A percentile compares a stretch with the other conserved stretches of the same genome.
These are phyloP conservation scores for Entonaema liquescens DNA, from an alignment of 495 filamentous ascomycete genomes.

Conservation along the genomic window DNA sequence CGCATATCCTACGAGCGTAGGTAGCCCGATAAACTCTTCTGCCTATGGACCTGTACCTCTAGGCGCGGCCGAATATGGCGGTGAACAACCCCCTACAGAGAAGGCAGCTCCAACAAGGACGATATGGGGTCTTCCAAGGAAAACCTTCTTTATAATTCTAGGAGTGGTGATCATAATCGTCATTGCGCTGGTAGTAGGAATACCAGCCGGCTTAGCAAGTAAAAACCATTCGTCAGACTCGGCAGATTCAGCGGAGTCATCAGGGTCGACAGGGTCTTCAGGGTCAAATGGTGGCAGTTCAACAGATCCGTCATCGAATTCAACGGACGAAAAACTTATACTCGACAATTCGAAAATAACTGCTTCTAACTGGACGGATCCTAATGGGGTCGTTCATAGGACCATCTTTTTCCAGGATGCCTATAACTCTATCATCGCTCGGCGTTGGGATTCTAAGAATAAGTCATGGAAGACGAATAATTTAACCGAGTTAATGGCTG, in stretches of 20 bases:
- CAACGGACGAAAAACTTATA: slow-evolving; percentile 23
- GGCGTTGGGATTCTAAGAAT: slow-evolving; percentile 36
- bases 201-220: slow-evolving; percentile 25
- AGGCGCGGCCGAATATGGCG: background rate
- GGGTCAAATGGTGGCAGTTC: background rate
- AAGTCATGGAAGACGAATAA: slow-evolving; percentile 40
- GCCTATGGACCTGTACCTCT: slow-evolving; percentile 13
- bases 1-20: slow-evolving; percentile 24
- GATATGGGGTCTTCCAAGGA: slow-evolving; percentile 32
- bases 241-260: background rate
- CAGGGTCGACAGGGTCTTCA: slow-evolving; percentile 5
- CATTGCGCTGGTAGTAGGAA: slow-evolving; percentile 25
- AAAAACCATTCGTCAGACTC: slow-evolving; percentile 1
- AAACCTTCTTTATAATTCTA: slow-evolving; percentile 35
- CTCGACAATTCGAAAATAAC: slow-evolving; percentile 39
- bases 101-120: slow-evolving; percentile 13
- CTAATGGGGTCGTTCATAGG: slow-evolving; percentile 25
- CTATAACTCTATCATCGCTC: slow-evolving; percentile 36
- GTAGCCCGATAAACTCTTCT: slow-evolving; percentile 17
- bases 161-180: slow-evolving; percentile 14
- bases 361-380: slow-evolving; percentile 40
- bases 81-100: slow-evolving; percentile 12
- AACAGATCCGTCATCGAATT: slow-evolving; percentile 11
- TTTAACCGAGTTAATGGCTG: slow-evolving; percentile 32
- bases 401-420: slow-evolving; percentile 43